Conservation (phyloP, 140 eudicot species). For the Flaveria floridana region DNA sequence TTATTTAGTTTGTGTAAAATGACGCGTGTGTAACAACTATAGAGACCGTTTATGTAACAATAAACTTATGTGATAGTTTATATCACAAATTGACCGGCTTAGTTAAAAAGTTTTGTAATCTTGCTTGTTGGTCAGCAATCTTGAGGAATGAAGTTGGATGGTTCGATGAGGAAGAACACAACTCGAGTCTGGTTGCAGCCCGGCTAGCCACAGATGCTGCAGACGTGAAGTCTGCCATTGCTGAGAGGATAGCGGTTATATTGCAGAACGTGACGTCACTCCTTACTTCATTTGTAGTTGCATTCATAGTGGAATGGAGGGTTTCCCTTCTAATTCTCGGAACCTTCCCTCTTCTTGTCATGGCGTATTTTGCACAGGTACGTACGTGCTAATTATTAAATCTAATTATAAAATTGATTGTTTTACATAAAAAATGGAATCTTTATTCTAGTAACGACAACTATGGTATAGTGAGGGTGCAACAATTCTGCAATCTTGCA, state of each 20-base stretch:
- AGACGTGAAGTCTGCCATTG: slow-evolving; percentile 90
- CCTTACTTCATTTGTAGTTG: slow-evolving; percentile 93
- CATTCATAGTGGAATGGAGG: slow-evolving; percentile 97
- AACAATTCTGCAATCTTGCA: slow-evolving; percentile 50
- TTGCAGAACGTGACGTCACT: slow-evolving; percentile 97
- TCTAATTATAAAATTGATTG: slow-evolving; percentile 7
- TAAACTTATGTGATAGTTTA: too few relatives aligned
- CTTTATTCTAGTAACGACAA: slow-evolving; percentile 49
- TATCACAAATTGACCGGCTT: too few relatives aligned
- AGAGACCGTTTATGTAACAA: too few relatives aligned
- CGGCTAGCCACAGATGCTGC: slow-evolving; percentile 96
- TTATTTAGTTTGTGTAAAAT: too few relatives aligned
- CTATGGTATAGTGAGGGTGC: slow-evolving; percentile 32
- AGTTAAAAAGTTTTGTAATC: background rate
- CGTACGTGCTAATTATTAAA: slow-evolving; percentile 6
- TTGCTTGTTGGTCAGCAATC: slow-evolving; percentile 55
- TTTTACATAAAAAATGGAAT: slow-evolving; percentile 38
- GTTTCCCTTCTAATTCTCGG: slow-evolving; percentile 86
- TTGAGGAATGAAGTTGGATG: slow-evolving; percentile 99
- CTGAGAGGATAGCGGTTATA: slow-evolving; percentile 92
- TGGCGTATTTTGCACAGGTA: slow-evolving; percentile 99
- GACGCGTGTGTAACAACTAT: too few relatives aligned
- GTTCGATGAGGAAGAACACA: slow-evolving; percentile 97
- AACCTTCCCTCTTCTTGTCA: slow-evolving; percentile 94
- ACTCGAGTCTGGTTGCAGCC: slow-evolving; percentile 91